Conservation (phyloP, 495 filamentous ascomycete species). For the Podospora anserina region DNA sequence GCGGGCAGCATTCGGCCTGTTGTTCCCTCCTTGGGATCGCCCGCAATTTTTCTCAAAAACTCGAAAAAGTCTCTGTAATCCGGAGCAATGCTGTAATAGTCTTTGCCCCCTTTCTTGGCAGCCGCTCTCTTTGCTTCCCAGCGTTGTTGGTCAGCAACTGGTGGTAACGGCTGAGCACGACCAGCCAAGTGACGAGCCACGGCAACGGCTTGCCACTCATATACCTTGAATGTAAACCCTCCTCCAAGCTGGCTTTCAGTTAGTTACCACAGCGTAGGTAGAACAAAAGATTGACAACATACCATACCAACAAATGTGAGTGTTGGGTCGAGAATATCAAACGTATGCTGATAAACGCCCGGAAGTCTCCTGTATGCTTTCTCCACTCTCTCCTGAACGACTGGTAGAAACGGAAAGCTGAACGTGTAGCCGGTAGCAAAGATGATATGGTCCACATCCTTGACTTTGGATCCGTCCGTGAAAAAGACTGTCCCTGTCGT, state of each 20-base stretch:
- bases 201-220: conserved; percentile 60
- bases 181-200: conserved; percentile 56
- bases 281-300: conserved; percentile 14
- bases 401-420: conserved; percentile 53
- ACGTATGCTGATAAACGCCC: conserved; percentile 57
- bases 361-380: conserved; percentile 44
- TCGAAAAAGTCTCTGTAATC: conserved; percentile 35
- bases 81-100: conserved; percentile 38
- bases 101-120: conserved; percentile 31
- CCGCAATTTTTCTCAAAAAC: conserved; percentile 31
- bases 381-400: conserved; percentile 50
- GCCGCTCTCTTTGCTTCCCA: conserved; percentile 40
- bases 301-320: conserved; percentile 41
- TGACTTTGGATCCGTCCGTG: conserved; percentile 48
- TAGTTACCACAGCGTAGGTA: conserved; percentile 18
- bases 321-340: conserved; percentile 48
- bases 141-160: conserved; percentile 34
- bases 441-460: conserved; percentile 55
- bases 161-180: conserved; percentile 31
- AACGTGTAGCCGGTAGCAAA: conserved; percentile 59
- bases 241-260: conserved; percentile 50
- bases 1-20: conserved; percentile 36
- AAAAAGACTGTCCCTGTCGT: conserved; percentile 45
- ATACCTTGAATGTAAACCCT: conserved; percentile 57
- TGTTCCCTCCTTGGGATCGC: conserved; percentile 35